phyloP scores from a whole-genome alignment of 75 land plant species.

The Pseudotsuga menziesii region DNA sequence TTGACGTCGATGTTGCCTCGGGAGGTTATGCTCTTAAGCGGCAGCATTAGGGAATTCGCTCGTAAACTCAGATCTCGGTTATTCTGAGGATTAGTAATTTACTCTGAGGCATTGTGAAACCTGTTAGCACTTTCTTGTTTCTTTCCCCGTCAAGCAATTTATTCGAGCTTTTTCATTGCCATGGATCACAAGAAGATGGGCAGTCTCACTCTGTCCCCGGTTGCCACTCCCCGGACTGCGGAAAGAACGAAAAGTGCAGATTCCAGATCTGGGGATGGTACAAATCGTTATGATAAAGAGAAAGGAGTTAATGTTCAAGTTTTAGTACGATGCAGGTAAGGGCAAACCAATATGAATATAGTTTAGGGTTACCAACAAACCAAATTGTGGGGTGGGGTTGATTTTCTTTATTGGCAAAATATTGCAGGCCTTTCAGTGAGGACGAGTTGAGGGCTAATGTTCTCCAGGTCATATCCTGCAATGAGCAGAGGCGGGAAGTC shows the following conservation, averaged over 20 bases:
- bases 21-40: too few species aligned
- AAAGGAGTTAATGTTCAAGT: slow-evolving; percentile 94
- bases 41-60: too few species aligned
- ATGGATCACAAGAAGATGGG: too few species aligned
- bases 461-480: slow-evolving; percentile 69
- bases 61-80: too few species aligned
- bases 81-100: too few species aligned
- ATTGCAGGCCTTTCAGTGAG: slow-evolving; percentile 75
- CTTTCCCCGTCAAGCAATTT: too few species aligned
- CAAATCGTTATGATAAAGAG: slow-evolving; percentile 48
- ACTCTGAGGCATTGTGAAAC: too few species aligned
- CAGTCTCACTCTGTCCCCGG: slow-evolving; percentile 26
- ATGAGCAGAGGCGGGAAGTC: slow-evolving; percentile 85
- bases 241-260: slow-evolving; percentile 38
- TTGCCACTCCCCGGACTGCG: slow-evolving; percentile 42
- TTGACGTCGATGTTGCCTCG: too few species aligned
- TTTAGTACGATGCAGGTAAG: slow-evolving; percentile 86
- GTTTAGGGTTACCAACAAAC: background rate
- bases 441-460: slow-evolving; percentile 66
- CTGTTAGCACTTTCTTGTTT: too few species aligned
- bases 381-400: background rate
- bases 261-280: slow-evolving; percentile 37
- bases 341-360: background rate
- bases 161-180: too few species aligned
- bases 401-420: background rate